Evolutionary conservation across 306 rosid genomes (phyloP).

Genomic region (Ceratonia siliqua): DNA sequence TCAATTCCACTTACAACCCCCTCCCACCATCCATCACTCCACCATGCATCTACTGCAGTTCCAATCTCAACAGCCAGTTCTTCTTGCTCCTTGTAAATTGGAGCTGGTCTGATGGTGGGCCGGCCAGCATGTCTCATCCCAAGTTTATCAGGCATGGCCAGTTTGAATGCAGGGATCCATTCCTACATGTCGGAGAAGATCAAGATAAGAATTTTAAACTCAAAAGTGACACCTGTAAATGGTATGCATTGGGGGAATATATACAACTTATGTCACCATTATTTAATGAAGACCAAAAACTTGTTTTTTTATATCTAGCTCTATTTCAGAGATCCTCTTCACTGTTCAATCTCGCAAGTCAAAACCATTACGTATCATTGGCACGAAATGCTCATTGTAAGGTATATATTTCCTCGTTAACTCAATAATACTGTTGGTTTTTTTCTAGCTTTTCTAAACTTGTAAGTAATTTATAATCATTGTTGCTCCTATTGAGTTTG

Average conservation of each 20-base stretch:
- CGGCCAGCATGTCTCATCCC: constrained; percentile 83
- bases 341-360: neutral
- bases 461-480: neutral
- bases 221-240: neutral
- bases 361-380: too few species aligned
- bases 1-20: constrained; percentile 73
- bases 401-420: too few species aligned
- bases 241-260: neutral
- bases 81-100: constrained; percentile 54
- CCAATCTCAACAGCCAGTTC: constrained; percentile 62
- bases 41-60: constrained; percentile 91
- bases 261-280: neutral
- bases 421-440: too few species aligned
- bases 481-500: neutral
- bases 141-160: constrained; percentile 84
- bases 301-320: neutral
- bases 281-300: too few species aligned
- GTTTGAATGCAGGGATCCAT: constrained; percentile 82
- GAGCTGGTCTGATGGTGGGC: constrained; percentile 74
- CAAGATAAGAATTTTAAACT: constrained; percentile 8
- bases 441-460: too few species aligned
- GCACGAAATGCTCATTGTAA: too few species aligned
- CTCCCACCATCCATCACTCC: constrained; percentile 99
- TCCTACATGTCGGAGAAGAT: constrained; percentile 60
- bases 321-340: neutral